Evolutionary conservation across 768 basidiomycete genomes (phyloP).

Genomic region (Auriscalpium vulgare): DNA sequence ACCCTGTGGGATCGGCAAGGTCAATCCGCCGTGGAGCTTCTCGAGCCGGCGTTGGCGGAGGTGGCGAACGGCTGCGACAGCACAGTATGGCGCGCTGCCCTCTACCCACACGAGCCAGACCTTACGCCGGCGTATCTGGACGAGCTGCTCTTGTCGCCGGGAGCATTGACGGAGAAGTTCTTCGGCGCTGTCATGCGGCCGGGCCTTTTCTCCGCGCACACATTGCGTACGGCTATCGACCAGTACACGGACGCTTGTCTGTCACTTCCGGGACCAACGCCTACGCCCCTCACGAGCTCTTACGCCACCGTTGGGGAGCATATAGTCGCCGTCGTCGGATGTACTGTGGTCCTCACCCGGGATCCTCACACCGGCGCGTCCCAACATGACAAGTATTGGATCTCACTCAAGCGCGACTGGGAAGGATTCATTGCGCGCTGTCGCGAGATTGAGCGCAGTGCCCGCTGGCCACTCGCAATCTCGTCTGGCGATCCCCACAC

Average conservation of each 20-base stretch:
- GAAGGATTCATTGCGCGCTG: conserved; percentile 59
- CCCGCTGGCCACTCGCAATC: conserved; percentile 71
- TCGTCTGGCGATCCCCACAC: conserved; percentile 32
- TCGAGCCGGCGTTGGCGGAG: conserved; percentile 35
- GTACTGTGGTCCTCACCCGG: conserved; percentile 64
- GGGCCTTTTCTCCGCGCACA: conserved; percentile 77
- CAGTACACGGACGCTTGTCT: conserved; percentile 73
- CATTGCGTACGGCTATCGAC: conserved; percentile 73
- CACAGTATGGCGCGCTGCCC: conserved; percentile 44
- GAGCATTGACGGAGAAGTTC: conserved; percentile 65
- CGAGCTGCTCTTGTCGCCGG: conserved; percentile 63
- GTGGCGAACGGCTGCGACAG: conserved; percentile 24
- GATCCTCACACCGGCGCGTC: conserved; percentile 75
- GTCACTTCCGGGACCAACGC: conserved; percentile 48
- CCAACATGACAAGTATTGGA: conserved; percentile 75
- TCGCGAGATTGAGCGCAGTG: conserved; percentile 81
- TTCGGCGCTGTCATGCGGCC: conserved; percentile 79
- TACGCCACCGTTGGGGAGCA: conserved; percentile 68
- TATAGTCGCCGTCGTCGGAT: conserved; percentile 80
- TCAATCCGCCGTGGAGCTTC: conserved; percentile 58
- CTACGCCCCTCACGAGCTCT: conserved; percentile 48
- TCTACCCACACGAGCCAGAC: conserved; percentile 64
- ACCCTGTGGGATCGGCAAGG: conserved; percentile 80
- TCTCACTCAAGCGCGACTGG: conserved; percentile 86
- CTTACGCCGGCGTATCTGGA: conserved; percentile 85